Conservation (phyloP, 345 rosid genomes). For the Syzygium jambos region DNA sequence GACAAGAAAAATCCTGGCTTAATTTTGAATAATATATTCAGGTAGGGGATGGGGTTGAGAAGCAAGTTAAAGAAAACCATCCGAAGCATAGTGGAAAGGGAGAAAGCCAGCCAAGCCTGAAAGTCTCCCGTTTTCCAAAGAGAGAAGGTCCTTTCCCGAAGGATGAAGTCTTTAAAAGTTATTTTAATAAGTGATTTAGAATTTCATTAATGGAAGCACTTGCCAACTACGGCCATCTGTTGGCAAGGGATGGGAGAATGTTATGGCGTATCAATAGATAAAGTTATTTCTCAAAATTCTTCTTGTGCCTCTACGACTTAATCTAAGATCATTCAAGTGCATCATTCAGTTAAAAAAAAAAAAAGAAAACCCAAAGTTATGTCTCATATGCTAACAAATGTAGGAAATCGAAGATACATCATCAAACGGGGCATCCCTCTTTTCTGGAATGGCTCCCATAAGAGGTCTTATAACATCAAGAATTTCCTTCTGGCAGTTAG, state of each 20-base stretch:
- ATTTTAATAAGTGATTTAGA: neutral
- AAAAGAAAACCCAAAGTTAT: neutral
- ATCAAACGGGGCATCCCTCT: neutral
- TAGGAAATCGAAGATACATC: neutral
- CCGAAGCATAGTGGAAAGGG: neutral
- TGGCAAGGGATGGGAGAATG: neutral
- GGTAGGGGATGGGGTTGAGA: neutral
- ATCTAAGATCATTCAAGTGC: neutral
- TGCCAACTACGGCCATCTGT: neutral
- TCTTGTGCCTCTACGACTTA: neutral
- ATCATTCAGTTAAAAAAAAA: neutral
- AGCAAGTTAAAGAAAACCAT: neutral
- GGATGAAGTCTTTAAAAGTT: neutral
- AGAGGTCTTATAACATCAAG: neutral
- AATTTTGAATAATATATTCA: neutral
- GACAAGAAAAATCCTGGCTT: neutral
- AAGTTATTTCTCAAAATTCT: neutral
- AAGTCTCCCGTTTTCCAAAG: neutral
- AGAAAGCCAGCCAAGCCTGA: neutral
- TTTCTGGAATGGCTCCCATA: neutral
- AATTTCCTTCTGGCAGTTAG: neutral
- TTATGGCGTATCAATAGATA: neutral
- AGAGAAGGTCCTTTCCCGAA: neutral
- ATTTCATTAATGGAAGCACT: neutral
- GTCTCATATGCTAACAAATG: neutral